Evolutionary conservation across 2,329 filamentous ascomycete species (phyloP).

Genomic region (Colletotrichum lupini): DNA sequence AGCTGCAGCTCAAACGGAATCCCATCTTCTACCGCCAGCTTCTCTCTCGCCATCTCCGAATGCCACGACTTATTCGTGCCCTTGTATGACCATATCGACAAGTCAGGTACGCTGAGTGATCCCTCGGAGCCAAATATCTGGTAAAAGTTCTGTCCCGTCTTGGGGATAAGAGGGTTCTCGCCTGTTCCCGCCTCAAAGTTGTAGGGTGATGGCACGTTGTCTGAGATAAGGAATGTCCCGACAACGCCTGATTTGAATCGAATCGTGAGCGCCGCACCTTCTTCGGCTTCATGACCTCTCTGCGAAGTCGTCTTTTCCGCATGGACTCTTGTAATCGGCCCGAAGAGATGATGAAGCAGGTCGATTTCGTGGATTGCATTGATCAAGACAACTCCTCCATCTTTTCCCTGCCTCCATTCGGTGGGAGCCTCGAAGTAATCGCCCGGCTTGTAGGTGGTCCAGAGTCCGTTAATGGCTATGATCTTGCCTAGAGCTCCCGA

Average conservation of each 20-base stretch:
- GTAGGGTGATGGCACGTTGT: slow-evolving; percentile 61
- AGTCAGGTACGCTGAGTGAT: slow-evolving; percentile 64
- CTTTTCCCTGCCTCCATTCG: slow-evolving; percentile 54
- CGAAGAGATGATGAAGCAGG: slow-evolving; percentile 66
- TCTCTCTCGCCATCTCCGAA: slow-evolving; percentile 46
- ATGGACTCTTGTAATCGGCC: slow-evolving; percentile 61
- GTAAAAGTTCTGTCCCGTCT: slow-evolving; percentile 57
- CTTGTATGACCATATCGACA: slow-evolving; percentile 60
- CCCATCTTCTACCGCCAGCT: slow-evolving; percentile 34
- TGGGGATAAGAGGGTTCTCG: slow-evolving; percentile 65
- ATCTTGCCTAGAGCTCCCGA: slow-evolving; percentile 54
- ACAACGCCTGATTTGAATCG: slow-evolving; percentile 65
- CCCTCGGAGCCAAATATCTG: slow-evolving; percentile 65
- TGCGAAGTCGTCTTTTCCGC: slow-evolving; percentile 58
- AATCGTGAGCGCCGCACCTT: slow-evolving; percentile 65
- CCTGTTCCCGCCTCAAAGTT: slow-evolving; percentile 68
- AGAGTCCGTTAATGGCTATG: slow-evolving; percentile 65
- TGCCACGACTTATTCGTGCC: slow-evolving; percentile 54
- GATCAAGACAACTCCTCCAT: slow-evolving; percentile 63
- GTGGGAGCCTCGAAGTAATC: slow-evolving; percentile 57
- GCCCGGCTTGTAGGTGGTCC: slow-evolving; percentile 62
- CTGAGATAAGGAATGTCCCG: slow-evolving; percentile 66
- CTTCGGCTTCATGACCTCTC: slow-evolving; percentile 61
- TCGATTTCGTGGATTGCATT: slow-evolving; percentile 73
- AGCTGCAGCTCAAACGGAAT: slow-evolving; percentile 64